Evolutionary conservation across 1,284 basidiomycete genomes (phyloP).

Genomic region (Cutaneotrichosporon spelunceum): DNA sequence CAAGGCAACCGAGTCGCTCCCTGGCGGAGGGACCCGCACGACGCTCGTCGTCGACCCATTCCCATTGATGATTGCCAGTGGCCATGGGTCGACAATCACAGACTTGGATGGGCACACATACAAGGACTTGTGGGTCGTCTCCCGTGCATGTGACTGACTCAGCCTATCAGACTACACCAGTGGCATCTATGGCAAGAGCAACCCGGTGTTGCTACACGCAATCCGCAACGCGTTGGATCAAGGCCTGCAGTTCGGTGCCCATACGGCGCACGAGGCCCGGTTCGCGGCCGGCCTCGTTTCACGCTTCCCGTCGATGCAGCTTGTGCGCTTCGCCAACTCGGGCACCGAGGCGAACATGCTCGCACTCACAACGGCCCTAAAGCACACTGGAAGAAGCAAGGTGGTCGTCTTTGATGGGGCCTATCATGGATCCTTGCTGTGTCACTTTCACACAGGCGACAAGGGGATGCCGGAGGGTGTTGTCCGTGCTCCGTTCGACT

Average conservation of each 20-base stretch:
- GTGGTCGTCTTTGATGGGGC: slow-evolving; percentile 34
- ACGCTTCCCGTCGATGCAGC: slow-evolving; percentile 33
- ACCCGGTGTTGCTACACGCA: slow-evolving; percentile 26
- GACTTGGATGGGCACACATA: slow-evolving; percentile 32
- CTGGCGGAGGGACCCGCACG: slow-evolving; percentile 32
- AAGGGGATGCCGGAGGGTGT: slow-evolving; percentile 13
- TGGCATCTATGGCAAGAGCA: slow-evolving; percentile 34
- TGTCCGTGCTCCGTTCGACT: slow-evolving; percentile 29
- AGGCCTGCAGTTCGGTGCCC: slow-evolving; percentile 32
- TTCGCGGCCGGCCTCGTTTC: slow-evolving; percentile 24
- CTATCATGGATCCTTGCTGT: slow-evolving; percentile 35
- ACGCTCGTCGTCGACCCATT: slow-evolving; percentile 32
- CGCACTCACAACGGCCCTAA: slow-evolving; percentile 55
- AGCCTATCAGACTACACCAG: slow-evolving; percentile 34
- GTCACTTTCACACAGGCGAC: slow-evolving; percentile 22
- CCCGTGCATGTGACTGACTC: not conserved
- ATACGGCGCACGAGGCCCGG: slow-evolving; percentile 25
- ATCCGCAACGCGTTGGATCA: slow-evolving; percentile 23
- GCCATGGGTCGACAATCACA: slow-evolving; percentile 18
- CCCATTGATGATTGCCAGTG: slow-evolving; percentile 27
- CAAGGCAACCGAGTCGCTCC: slow-evolving; percentile 9
- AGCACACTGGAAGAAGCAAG: slow-evolving; percentile 34
- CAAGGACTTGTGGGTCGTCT: slow-evolving; percentile 29
- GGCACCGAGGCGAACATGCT: slow-evolving; percentile 53
- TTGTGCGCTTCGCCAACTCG: slow-evolving; percentile 49